These are phyloP conservation scores for Colletotrichum sp. DNA, from an alignment of 2,329 filamentous ascomycete genomes.

Conservation along the genomic window DNA sequence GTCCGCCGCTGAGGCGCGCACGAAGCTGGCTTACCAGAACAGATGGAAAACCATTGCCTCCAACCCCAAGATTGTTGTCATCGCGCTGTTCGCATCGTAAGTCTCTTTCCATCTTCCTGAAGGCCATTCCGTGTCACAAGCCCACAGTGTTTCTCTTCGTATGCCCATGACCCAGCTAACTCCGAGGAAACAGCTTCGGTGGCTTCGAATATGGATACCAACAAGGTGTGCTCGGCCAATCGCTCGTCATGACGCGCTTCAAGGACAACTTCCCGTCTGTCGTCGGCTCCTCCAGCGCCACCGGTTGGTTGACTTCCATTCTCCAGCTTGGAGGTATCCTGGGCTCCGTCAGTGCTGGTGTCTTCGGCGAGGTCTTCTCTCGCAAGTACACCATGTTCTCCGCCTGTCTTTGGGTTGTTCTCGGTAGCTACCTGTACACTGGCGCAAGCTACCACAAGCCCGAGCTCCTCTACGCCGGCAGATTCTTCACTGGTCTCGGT, in stretches of 20 bases:
- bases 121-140: slow-evolving; percentile 33
- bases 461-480: slow-evolving; percentile 49
- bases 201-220: slow-evolving; percentile 60
- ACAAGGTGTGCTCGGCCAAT: slow-evolving; percentile 57
- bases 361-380: slow-evolving; percentile 53
- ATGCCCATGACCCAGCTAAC: background rate
- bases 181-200: slow-evolving; percentile 41
- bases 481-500: slow-evolving; percentile 55
- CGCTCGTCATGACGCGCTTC: slow-evolving; percentile 58
- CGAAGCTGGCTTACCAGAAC: slow-evolving; percentile 16
- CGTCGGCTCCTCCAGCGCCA: slow-evolving; percentile 48
- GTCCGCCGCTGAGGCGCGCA: slow-evolving; percentile 14
- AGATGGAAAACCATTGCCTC: slow-evolving; percentile 33
- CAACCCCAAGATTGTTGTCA: slow-evolving; percentile 42
- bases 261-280: slow-evolving; percentile 53
- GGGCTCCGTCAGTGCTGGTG: slow-evolving; percentile 51
- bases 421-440: slow-evolving; percentile 49
- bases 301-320: slow-evolving; percentile 57
- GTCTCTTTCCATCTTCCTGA: background rate
- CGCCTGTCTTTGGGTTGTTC: slow-evolving; percentile 50
- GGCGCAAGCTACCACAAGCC: slow-evolving; percentile 45
- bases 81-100: slow-evolving; percentile 46
- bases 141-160: fast-evolving
- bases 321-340: slow-evolving; percentile 55
- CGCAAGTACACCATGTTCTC: slow-evolving; percentile 58